phyloP scores from a whole-genome alignment of 805 yeast genomes.

The Dipodascus geniculatus region DNA sequence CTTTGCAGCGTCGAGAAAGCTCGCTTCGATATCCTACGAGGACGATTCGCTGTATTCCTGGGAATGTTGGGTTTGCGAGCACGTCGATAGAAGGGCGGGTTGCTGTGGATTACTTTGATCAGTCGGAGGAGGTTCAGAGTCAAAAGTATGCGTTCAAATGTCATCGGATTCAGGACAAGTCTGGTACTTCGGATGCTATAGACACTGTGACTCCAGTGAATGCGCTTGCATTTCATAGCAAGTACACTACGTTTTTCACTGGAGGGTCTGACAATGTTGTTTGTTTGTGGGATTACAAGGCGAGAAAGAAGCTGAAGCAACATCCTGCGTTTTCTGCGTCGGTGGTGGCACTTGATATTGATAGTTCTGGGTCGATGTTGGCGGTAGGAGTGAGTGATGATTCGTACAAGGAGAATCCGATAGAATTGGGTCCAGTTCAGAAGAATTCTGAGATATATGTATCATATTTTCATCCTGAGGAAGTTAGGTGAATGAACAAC shows the following conservation, averaged over 20 bases:
- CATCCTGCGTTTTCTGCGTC: slow-evolving; percentile 29
- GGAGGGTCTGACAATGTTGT: slow-evolving; percentile 42
- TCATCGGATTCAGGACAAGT: slow-evolving; percentile 40
- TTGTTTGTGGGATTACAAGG: slow-evolving; percentile 39
- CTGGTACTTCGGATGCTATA: slow-evolving; percentile 2
- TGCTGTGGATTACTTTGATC: slow-evolving; percentile 56
- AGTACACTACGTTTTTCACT: slow-evolving; percentile 33
- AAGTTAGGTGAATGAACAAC: too few relatives aligned
- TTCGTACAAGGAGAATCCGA: slow-evolving; percentile 28
- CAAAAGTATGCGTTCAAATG: slow-evolving; percentile 70
- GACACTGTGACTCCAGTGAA: slow-evolving; percentile 47
- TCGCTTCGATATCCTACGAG: slow-evolving; percentile 59
- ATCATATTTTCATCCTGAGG: not conserved
- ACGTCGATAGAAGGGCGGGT: slow-evolving; percentile 77
- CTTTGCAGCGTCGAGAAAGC: slow-evolving; percentile 43
- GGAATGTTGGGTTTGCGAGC: slow-evolving; percentile 46
- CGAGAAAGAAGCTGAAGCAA: slow-evolving; percentile 33
- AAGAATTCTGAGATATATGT: not conserved
- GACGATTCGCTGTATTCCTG: slow-evolving; percentile 42
- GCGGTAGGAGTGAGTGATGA: slow-evolving; percentile 42
- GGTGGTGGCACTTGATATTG: slow-evolving; percentile 31
- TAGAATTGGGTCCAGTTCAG: not conserved
- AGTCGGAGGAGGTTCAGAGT: slow-evolving; percentile 30
- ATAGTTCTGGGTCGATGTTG: slow-evolving; percentile 24
- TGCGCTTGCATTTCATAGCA: slow-evolving; percentile 32